A percentile compares a stretch with the other conserved stretches of the same genome.
phyloP scores from a whole-genome alignment of 768 basidiomycete species.

The Cubamyces sp. region DNA sequence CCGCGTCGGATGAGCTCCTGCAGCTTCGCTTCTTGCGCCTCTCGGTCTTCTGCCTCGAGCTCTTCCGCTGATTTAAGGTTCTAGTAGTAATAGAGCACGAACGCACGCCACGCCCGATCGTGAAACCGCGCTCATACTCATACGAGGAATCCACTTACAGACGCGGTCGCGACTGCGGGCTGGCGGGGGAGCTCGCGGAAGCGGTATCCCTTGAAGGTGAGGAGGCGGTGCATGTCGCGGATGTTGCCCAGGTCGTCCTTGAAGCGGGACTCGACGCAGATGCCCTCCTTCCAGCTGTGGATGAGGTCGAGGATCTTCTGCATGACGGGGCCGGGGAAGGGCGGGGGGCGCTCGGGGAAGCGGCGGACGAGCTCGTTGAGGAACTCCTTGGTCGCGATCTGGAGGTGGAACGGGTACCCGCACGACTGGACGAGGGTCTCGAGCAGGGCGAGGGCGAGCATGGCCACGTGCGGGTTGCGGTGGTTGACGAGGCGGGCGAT shows the following conservation, averaged over 20 bases:
- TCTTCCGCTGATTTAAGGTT: constrained; percentile 95
- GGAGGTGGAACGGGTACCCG: constrained; percentile 96
- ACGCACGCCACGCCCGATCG: background rate
- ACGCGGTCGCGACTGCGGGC: constrained; percentile 42
- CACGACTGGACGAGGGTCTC: constrained; percentile 94
- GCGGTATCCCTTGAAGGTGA: constrained; percentile 92
- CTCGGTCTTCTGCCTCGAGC: constrained; percentile 92
- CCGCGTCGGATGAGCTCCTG: constrained; percentile 97
- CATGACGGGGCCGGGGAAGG: constrained; percentile 95
- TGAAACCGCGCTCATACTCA: background rate
- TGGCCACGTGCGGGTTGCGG: constrained; percentile 88
- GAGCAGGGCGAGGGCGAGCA: constrained; percentile 84
- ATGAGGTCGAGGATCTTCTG: constrained; percentile 91
- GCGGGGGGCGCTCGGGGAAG: constrained; percentile 96
- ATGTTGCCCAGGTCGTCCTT: constrained; percentile 97
- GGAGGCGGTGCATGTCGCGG: constrained; percentile 92
- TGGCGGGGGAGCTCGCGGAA: constrained; percentile 58
- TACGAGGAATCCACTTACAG: constrained; percentile 41
- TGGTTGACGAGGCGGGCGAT: constrained; percentile 87
- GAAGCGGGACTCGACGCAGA: constrained; percentile 88
- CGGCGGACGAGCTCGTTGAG: constrained; percentile 97
- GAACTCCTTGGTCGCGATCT: constrained; percentile 97
- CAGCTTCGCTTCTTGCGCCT: constrained; percentile 95
- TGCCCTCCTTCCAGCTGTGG: constrained; percentile 91
- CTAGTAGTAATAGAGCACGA: constrained; percentile 42